phyloP scores from a whole-genome alignment of 306 rosid genomes.

The Fragaria iinumae region DNA sequence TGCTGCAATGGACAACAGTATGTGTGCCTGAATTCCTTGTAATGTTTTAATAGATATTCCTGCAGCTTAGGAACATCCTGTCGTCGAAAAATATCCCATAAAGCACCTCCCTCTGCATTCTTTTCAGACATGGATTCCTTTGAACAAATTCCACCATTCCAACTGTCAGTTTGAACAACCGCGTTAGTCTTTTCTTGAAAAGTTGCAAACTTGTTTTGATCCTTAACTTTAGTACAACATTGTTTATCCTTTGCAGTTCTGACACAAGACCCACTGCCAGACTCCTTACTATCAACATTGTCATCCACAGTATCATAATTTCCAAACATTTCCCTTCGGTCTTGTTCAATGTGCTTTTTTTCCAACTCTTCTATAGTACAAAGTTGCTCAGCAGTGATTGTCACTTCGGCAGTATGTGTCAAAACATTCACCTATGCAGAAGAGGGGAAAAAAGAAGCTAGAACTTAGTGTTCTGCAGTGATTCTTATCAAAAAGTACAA shows the following conservation, averaged over 20 bases:
- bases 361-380: slow-evolving; percentile 31
- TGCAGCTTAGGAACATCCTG: slow-evolving; percentile 72
- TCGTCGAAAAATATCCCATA: slow-evolving; percentile 82
- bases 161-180: not conserved
- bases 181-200: slow-evolving; percentile 8
- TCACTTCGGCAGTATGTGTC: slow-evolving; percentile 56
- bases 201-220: slow-evolving; percentile 3
- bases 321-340: slow-evolving; percentile 43
- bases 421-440: slow-evolving; percentile 58
- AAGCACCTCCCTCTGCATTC: slow-evolving; percentile 56
- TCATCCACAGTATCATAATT: slow-evolving; percentile 14
- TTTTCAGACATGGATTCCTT: slow-evolving; percentile 15
- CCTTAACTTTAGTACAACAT: slow-evolving; percentile 2
- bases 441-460: not conserved
- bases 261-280: slow-evolving; percentile 11
- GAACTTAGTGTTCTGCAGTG: not conserved
- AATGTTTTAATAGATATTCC: slow-evolving; percentile 67
- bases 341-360: slow-evolving; percentile 46
- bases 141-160: not conserved
- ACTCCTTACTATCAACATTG: not conserved
- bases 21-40: slow-evolving; percentile 69
- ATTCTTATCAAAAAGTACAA: not conserved
- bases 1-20: slow-evolving; percentile 51
- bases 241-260: slow-evolving; percentile 14
- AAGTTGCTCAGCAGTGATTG: slow-evolving; percentile 16